These are phyloP conservation scores for Globisporangium nagaii DNA, from an alignment of 352 stramenopile species.

Conservation along the genomic window DNA sequence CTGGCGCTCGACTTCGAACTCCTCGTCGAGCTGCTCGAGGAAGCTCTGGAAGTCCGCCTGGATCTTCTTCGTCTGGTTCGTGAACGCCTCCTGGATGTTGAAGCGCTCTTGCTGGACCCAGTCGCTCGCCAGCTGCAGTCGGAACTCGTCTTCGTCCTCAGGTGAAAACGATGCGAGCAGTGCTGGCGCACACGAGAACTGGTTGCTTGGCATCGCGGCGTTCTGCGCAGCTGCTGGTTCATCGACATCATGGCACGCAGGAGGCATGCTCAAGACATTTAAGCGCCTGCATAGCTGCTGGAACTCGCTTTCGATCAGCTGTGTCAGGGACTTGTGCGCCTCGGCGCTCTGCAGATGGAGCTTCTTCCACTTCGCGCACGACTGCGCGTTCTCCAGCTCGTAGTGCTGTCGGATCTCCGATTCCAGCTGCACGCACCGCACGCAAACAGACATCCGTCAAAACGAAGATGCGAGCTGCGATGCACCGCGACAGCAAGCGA, in stretches of 20 bases:
- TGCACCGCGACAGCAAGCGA: neutral
- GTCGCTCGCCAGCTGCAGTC: conserved; percentile 25
- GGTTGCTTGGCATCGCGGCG: neutral
- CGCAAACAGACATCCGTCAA: neutral
- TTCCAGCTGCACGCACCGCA: conserved; percentile 25
- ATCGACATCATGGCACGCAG: neutral
- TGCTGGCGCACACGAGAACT: neutral
- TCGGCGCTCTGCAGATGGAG: conserved; percentile 31
- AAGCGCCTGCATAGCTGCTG: conserved; percentile 18
- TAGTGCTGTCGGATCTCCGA: conserved; percentile 55
- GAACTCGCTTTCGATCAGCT: conserved; percentile 26
- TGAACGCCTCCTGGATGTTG: conserved; percentile 67
- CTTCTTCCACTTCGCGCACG: conserved; percentile 46
- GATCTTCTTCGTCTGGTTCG: conserved; percentile 48
- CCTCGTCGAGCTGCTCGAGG: conserved; percentile 34
- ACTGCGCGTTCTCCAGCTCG: conserved; percentile 40
- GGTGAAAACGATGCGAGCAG: neutral
- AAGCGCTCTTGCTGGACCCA: conserved; percentile 65
- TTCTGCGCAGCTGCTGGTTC: neutral
- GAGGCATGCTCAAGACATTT: neutral
- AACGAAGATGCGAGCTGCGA: no score
- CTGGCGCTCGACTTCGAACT: conserved; percentile 26
- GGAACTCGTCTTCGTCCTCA: conserved; percentile 14
- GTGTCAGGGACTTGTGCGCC: conserved; percentile 12
- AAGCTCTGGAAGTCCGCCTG: conserved; percentile 39